phyloP scores from a whole-genome alignment of 306 rosid genomes.

The Prunus mongolica region DNA sequence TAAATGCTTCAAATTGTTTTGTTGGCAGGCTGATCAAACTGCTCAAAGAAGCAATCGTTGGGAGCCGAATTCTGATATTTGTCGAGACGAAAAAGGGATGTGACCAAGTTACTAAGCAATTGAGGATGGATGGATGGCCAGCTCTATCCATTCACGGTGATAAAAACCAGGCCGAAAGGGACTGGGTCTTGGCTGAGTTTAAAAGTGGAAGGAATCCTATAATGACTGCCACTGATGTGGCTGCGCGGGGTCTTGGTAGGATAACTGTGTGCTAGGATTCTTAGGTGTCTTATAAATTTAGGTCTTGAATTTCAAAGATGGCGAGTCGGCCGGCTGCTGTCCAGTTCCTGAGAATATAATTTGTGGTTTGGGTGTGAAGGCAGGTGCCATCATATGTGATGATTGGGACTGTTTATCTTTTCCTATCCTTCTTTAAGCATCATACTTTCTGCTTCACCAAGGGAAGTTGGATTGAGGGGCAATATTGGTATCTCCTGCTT shows the following conservation, averaged over 20 bases:
- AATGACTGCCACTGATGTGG: constrained; percentile 99
- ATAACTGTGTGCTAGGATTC: constrained; percentile 67
- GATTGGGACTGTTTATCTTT: constrained; percentile 31
- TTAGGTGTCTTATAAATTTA: constrained; percentile 42
- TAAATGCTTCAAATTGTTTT: constrained; percentile 24
- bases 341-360: constrained; percentile 72
- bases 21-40: constrained; percentile 66
- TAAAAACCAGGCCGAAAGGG: constrained; percentile 93
- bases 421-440: not conserved
- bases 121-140: constrained; percentile 98
- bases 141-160: constrained; percentile 97
- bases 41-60: constrained; percentile 71
- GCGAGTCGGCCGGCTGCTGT: constrained; percentile 98
- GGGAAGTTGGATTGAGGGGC: constrained; percentile 35
- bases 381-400: constrained; percentile 40
- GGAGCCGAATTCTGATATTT: constrained; percentile 77
- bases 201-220: constrained; percentile 94
- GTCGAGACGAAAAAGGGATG: constrained; percentile 94
- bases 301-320: constrained; percentile 45
- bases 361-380: constrained; percentile 89
- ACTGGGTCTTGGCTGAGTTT: constrained; percentile 98
- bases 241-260: constrained; percentile 99
- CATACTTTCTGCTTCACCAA: constrained; percentile 13
- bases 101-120: constrained; percentile 82
- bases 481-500: constrained; percentile 30